Evolutionary conservation across 1,139 yeast genomes (phyloP).

Genomic region (Debaryomyces robertsiae): DNA sequence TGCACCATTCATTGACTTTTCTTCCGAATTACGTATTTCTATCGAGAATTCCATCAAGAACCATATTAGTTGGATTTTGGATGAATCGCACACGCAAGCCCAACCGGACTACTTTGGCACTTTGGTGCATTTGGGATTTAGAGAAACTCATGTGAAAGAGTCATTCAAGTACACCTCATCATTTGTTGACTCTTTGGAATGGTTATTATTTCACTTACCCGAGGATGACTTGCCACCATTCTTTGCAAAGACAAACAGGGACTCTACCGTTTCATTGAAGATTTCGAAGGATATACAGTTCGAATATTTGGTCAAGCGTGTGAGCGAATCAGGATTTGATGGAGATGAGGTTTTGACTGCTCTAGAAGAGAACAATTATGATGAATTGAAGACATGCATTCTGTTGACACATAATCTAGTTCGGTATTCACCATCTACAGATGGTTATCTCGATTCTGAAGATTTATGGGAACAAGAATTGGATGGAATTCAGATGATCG

Average conservation of each 20-base stretch:
- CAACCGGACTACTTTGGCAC: slow-evolving; percentile 19
- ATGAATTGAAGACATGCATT: slow-evolving; percentile 57
- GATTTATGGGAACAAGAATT: slow-evolving; percentile 76
- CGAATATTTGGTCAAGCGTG: slow-evolving; percentile 51
- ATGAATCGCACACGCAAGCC: slow-evolving; percentile 17
- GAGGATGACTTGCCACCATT: slow-evolving; percentile 85
- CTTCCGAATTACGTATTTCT: slow-evolving; percentile 49
- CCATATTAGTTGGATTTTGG: slow-evolving; percentile 56
- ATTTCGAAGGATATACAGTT: slow-evolving; percentile 44
- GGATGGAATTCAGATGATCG: slow-evolving; percentile 65
- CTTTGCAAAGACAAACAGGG: slow-evolving; percentile 49
- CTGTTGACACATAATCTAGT: slow-evolving; percentile 47
- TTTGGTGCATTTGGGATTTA: slow-evolving; percentile 61
- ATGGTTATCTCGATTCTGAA: slow-evolving; percentile 22
- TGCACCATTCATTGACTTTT: slow-evolving; percentile 57
- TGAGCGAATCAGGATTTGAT: slow-evolving; percentile 71
- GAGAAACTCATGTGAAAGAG: slow-evolving; percentile 68
- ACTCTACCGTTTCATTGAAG: slow-evolving; percentile 50
- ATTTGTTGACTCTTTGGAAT: slow-evolving; percentile 66
- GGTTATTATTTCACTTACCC: slow-evolving; percentile 86
- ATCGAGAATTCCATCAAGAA: slow-evolving; percentile 57
- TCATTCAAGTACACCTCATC: slow-evolving; percentile 61
- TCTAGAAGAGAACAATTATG: slow-evolving; percentile 40
- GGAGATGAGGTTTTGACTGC: slow-evolving; percentile 60
- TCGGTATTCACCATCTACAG: slow-evolving; percentile 17